These are phyloP conservation scores for Olyra latifolia DNA, from an alignment of 176 grass and related monocot species.

Conservation along the genomic window DNA sequence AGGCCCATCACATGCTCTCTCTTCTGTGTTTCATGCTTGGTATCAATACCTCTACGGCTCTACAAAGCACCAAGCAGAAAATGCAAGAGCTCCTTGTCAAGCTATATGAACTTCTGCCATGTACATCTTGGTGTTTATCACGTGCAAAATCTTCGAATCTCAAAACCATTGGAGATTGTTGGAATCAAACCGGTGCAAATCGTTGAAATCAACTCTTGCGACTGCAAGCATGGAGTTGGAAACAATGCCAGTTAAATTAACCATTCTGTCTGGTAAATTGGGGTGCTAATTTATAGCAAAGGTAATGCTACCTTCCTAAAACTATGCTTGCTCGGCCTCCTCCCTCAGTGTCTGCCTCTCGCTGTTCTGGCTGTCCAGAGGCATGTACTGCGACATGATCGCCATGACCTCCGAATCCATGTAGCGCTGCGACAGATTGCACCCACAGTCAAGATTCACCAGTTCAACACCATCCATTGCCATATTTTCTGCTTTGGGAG, in stretches of 20 bases:
- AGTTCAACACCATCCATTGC: not conserved
- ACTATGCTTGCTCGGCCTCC: constrained; percentile 47
- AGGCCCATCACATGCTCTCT: not conserved
- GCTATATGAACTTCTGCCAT: not conserved
- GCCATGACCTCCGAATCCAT: constrained; percentile 86
- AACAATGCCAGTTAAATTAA: no score
- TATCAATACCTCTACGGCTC: not conserved
- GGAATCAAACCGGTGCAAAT: no score
- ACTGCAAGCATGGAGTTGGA: not conserved
- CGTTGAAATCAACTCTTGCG: not conserved
- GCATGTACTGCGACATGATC: constrained; percentile 98
- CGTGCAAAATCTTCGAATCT: not conserved
- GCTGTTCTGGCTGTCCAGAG: constrained; percentile 58
- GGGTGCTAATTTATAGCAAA: not conserved
- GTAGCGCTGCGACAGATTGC: constrained; percentile 54
- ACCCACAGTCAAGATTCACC: not conserved
- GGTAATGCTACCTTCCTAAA: not conserved
- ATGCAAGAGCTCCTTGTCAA: not conserved
- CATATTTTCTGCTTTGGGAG: not conserved
- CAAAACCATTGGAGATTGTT: not conserved
- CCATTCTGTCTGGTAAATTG: not conserved
- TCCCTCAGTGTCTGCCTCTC: constrained; percentile 56
- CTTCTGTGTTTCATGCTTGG: not conserved
- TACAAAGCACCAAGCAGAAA: not conserved
- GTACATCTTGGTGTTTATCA: not conserved